A percentile compares a stretch with the other conserved stretches of the same genome.
These are phyloP conservation scores for Venturiaceae sp. DNA, from an alignment of 2,329 filamentous ascomycete genomes.

Conservation along the genomic window DNA sequence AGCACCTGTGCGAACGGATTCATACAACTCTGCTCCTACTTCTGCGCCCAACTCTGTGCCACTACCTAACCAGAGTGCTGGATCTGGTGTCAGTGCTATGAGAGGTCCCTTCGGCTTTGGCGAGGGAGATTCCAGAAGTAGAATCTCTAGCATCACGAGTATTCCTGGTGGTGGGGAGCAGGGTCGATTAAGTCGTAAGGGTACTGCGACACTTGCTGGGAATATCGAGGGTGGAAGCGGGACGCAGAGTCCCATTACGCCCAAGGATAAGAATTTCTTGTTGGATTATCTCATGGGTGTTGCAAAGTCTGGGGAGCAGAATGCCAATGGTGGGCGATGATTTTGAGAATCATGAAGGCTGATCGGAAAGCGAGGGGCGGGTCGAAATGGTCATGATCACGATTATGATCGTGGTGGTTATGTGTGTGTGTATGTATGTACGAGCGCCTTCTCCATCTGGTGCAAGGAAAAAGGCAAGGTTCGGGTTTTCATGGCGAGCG, in stretches of 20 bases:
- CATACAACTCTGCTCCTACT: conserved; percentile 7
- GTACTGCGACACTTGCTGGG: neutral
- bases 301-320: conserved; percentile 20
- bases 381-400: neutral
- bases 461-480: neutral
- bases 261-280: conserved; percentile 66
- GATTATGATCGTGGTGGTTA: neutral
- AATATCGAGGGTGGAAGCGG: neutral
- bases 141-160: neutral
- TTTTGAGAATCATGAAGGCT: neutral
- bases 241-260: conserved; percentile 45
- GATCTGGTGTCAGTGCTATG: neutral
- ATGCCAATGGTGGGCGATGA: neutral
- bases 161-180: neutral
- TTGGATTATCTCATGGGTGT: conserved; percentile 61
- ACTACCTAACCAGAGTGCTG: neutral
- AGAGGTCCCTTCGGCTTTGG: neutral
- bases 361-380: neutral
- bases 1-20: conserved; percentile 15
- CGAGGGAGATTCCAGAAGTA: neutral
- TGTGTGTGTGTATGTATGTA: neutral
- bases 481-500: neutral
- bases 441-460: neutral
- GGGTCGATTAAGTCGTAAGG: neutral
- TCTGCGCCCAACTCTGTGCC: neutral